Conservation (phyloP, 106 monocot species). For the Cymbidium sinense region DNA sequence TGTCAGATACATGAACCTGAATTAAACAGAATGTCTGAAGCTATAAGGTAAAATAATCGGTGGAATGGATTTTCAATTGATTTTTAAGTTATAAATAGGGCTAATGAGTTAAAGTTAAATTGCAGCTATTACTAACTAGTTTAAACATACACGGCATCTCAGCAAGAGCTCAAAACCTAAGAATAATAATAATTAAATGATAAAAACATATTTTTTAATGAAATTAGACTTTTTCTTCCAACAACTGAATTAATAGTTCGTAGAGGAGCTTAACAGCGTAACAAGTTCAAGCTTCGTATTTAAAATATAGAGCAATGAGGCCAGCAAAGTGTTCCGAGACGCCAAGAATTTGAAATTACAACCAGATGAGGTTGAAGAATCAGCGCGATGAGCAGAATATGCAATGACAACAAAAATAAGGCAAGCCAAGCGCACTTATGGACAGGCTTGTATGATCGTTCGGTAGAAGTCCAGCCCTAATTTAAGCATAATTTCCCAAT, state of each 20-base stretch:
- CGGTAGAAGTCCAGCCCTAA: background rate
- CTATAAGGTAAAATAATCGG: background rate
- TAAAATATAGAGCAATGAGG: background rate
- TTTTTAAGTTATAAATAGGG: too few relatives aligned
- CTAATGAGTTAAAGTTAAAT: background rate
- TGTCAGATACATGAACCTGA: conserved; percentile 1
- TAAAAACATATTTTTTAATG: background rate
- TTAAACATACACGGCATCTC: background rate
- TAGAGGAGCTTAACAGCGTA: background rate
- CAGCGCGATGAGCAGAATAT: background rate
- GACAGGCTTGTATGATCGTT: background rate
- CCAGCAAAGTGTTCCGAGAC: background rate
- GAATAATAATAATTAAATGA: background rate
- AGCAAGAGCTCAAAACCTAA: background rate
- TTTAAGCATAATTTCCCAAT: background rate
- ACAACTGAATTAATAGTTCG: background rate
- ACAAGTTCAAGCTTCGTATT: background rate
- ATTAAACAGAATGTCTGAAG: background rate
- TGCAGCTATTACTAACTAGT: background rate
- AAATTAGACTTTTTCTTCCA: conserved; percentile 1
- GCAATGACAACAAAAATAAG: background rate
- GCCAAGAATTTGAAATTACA: background rate
- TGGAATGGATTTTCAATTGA: background rate
- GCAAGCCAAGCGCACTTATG: background rate
- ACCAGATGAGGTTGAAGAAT: background rate